Conservation (phyloP, 129 eudicot species). For the sunflower (Helianthus annuus) region HanXRQr2.0-SUNRISE NC_035441.2:5291227-5291726, state of each 20-base stretch:
- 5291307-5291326: neutral
- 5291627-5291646: too few species aligned
- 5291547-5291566: neutral
- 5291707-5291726: too few species aligned
- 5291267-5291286: too few species aligned
- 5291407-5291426: too few species aligned
- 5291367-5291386: neutral
- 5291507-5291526: constrained; percentile 99
- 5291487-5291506: constrained; percentile 99
- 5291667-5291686: too few species aligned
- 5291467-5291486: constrained; percentile 50
- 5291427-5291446: too few species aligned
- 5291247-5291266: too few species aligned
- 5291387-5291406: neutral
- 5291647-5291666: too few species aligned
- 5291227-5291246: too few species aligned
- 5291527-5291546: constrained; percentile 99
- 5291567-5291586: neutral
- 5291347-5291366: neutral
- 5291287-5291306: too few species aligned
- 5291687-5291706: too few species aligned
- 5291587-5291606: neutral
- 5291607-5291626: too few species aligned
- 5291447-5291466: neutral
- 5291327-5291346: neutral